A percentile compares a stretch with the other conserved stretches of the same genome.
Conservation (phyloP, 768 basidiomycete genomes). For the Lactifluus subvellereus region DNA sequence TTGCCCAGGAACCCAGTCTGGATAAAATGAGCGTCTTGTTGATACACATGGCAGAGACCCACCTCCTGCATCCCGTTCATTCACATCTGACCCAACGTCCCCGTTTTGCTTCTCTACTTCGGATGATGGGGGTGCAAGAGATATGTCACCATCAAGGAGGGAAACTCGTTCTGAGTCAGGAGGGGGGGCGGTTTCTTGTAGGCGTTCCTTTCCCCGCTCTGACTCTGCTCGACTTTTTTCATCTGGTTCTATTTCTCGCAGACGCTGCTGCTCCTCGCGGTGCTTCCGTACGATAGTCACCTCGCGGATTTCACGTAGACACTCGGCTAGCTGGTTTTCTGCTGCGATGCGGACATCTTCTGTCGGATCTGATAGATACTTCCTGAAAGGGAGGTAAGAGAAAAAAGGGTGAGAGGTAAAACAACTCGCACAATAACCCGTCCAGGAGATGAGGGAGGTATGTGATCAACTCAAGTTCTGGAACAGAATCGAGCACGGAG, state of each 20-base stretch:
- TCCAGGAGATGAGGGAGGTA: conserved; percentile 95
- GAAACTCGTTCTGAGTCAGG: conserved; percentile 13
- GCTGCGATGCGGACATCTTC: conserved; percentile 91
- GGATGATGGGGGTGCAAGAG: conserved; percentile 33
- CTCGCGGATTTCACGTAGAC: conserved; percentile 85
- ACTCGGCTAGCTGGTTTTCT: conserved; percentile 82
- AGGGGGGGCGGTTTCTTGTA: neutral
- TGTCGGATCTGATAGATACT: conserved; percentile 92
- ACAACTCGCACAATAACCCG: conserved; percentile 67
- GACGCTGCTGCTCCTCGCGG: conserved; percentile 42
- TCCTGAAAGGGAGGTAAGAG: conserved; percentile 42
- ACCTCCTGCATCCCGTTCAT: conserved; percentile 54
- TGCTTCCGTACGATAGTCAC: conserved; percentile 71
- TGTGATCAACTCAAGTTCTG: conserved; percentile 90
- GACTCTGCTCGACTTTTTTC: conserved; percentile 7
- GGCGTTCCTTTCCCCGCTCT: conserved; percentile 10
- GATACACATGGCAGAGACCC: neutral
- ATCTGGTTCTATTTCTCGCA: conserved; percentile 12
- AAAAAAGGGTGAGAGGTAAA: conserved; percentile 9
- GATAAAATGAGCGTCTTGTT: neutral
- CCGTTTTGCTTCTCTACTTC: conserved; percentile 22
- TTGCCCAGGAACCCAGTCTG: conserved; percentile 90
- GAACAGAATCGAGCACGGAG: conserved; percentile 89
- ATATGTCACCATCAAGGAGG: conserved; percentile 2
- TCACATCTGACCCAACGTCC: conserved; percentile 40